These are phyloP conservation scores for Termitomyces sp. DNA, from an alignment of 768 basidiomycete species.

Conservation along the genomic window DNA sequence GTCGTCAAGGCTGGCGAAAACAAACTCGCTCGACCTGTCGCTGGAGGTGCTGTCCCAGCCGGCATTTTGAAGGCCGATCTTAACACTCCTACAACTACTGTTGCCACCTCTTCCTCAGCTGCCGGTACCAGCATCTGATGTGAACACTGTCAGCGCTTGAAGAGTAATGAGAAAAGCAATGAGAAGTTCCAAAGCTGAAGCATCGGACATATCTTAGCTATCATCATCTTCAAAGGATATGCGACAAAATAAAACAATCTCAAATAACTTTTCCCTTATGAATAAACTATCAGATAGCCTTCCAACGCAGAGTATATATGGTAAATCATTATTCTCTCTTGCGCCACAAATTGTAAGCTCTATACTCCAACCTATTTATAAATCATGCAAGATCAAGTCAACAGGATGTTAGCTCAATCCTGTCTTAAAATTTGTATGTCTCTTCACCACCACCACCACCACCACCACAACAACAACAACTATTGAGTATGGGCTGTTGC, in stretches of 20 bases:
- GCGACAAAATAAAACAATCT: not conserved
- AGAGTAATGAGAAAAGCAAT: not conserved
- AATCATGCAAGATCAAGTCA: not conserved
- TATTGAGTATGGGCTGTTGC: too few species aligned
- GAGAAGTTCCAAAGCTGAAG: not conserved
- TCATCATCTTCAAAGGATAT: not conserved
- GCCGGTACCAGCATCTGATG: not conserved
- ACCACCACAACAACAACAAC: too few species aligned
- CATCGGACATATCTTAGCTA: not conserved
- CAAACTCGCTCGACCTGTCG: constrained; percentile 9
- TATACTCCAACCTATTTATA: not conserved
- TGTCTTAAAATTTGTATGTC: too few species aligned
- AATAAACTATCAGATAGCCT: not conserved
- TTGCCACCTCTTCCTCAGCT: not conserved
- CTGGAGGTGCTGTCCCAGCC: constrained; percentile 8
- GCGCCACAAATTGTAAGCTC: not conserved
- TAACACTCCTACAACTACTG: not conserved
- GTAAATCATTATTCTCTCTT: not conserved
- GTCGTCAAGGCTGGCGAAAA: constrained; percentile 9
- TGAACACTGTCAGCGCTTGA: not conserved
- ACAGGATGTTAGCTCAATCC: not conserved
- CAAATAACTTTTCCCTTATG: not conserved
- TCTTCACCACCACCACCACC: too few species aligned
- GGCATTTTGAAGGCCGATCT: constrained; percentile 6
- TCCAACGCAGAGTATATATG: not conserved